Evolutionary conservation across 1,284 basidiomycete genomes (phyloP).

Genomic region (Marasmius sp.): DNA sequence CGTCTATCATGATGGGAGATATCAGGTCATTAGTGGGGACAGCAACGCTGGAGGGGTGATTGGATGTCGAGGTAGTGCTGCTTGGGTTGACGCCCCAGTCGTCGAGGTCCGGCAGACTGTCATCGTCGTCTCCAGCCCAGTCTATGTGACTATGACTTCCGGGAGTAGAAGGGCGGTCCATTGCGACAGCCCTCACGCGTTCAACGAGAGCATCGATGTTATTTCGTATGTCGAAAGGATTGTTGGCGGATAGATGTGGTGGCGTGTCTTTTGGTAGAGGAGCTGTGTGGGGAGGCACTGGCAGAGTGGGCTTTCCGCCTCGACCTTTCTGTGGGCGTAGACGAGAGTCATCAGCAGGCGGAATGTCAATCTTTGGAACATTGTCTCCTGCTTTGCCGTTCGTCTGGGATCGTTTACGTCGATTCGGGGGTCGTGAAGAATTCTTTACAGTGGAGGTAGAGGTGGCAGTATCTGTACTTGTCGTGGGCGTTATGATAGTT

Average conservation of each 20-base stretch:
- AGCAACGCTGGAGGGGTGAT: conserved; percentile 15
- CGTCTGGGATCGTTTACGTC: conserved; percentile 40
- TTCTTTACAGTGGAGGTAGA: conserved; percentile 28
- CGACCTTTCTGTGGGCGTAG: conserved; percentile 27
- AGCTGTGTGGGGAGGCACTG: conserved; percentile 30
- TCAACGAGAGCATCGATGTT: conserved; percentile 73
- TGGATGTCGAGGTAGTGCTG: conserved; percentile 16
- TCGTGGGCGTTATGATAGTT: conserved; percentile 27
- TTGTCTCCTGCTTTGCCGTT: conserved; percentile 16
- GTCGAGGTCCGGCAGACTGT: conserved; percentile 75
- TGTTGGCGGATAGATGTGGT: conserved; percentile 49
- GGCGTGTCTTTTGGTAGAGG: conserved; percentile 53
- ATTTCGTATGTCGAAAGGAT: conserved; percentile 49
- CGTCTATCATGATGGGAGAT: conserved; percentile 68
- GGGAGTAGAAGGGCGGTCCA: conserved; percentile 67
- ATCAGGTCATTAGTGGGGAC: conserved; percentile 44
- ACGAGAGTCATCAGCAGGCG: conserved; percentile 26
- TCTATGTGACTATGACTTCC: conserved; percentile 74
- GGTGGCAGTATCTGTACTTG: conserved; percentile 24
- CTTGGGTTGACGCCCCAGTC: conserved; percentile 72
- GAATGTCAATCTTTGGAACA: conserved; percentile 29
- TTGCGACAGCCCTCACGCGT: conserved; percentile 66
- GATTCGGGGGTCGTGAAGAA: conserved; percentile 36
- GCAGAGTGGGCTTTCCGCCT: conserved; percentile 24
- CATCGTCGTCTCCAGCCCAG: conserved; percentile 84